phyloP scores from a whole-genome alignment of 768 basidiomycete genomes.

The Mycena capillaripes region DNA sequence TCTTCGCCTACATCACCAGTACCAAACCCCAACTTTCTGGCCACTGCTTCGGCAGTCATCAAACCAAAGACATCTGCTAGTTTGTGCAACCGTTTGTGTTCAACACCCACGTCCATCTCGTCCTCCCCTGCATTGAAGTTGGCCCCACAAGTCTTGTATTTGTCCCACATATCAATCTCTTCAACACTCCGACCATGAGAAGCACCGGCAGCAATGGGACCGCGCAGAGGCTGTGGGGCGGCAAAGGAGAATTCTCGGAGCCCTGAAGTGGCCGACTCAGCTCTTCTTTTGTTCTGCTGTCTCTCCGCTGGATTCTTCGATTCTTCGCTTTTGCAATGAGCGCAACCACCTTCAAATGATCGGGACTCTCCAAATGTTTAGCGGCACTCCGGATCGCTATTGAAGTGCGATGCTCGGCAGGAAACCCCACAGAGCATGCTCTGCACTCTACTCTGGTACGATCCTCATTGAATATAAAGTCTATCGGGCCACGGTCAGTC shows the following conservation, averaged over 20 bases:
- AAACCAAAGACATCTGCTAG: slow-evolving; percentile 5
- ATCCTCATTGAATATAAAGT: neutral
- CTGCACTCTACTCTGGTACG: neutral
- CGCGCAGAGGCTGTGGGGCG: neutral
- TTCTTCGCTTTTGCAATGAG: neutral
- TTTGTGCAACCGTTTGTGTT: neutral
- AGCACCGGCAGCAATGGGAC: neutral
- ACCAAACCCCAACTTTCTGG: neutral
- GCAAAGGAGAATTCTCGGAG: neutral
- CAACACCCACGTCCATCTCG: neutral
- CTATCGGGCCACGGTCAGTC: neutral
- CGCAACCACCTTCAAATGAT: slow-evolving; percentile 1
- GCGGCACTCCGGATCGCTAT: neutral
- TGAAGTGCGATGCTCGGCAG: neutral
- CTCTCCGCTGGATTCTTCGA: neutral
- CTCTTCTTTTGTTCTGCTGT: neutral
- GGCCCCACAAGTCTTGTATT: neutral
- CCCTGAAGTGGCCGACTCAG: neutral
- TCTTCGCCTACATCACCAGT: neutral
- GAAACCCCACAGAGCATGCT: neutral
- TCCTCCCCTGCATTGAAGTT: slow-evolving; percentile 7
- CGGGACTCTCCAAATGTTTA: neutral
- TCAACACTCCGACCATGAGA: neutral
- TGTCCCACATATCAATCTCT: slow-evolving; percentile 18
- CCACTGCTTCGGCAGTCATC: neutral